phyloP scores from a whole-genome alignment of 306 rosid genomes.

The Cyamopsis tetragonoloba region DNA sequence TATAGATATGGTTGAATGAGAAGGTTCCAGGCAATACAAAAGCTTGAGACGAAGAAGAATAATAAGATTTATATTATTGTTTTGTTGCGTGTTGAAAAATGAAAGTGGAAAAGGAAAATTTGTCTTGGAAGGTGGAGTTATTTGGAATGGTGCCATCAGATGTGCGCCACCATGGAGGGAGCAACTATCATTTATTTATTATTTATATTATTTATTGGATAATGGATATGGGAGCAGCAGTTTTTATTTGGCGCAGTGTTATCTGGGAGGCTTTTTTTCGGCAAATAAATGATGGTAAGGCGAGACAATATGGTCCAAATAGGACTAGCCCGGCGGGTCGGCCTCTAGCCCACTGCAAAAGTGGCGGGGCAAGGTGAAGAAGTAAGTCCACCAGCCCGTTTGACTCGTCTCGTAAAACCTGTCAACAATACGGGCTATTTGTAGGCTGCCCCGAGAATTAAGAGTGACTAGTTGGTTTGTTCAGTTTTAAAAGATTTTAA shows the following conservation, averaged over 20 bases:
- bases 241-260: neutral
- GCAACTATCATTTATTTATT: neutral
- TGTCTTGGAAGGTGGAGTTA: neutral
- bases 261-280: neutral
- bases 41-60: neutral
- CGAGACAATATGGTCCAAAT: too few relatives aligned
- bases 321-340: too few relatives aligned
- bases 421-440: too few relatives aligned
- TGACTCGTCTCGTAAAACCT: too few relatives aligned
- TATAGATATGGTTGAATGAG: neutral
- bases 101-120: neutral
- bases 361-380: too few relatives aligned
- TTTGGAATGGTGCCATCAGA: neutral
- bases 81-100: constrained; percentile 17
- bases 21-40: constrained; percentile 31
- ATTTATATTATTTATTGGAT: neutral
- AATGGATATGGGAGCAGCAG: too few relatives aligned
- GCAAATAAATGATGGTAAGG: too few relatives aligned
- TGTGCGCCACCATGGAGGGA: neutral
- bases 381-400: too few relatives aligned
- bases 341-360: too few relatives aligned
- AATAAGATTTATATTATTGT: neutral
- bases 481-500: too few relatives aligned
- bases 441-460: too few relatives aligned
- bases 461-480: too few relatives aligned